Evolutionary conservation across 164 flowering plant species (phyloP).

Genomic region (Macadamia integrifolia): DNA sequence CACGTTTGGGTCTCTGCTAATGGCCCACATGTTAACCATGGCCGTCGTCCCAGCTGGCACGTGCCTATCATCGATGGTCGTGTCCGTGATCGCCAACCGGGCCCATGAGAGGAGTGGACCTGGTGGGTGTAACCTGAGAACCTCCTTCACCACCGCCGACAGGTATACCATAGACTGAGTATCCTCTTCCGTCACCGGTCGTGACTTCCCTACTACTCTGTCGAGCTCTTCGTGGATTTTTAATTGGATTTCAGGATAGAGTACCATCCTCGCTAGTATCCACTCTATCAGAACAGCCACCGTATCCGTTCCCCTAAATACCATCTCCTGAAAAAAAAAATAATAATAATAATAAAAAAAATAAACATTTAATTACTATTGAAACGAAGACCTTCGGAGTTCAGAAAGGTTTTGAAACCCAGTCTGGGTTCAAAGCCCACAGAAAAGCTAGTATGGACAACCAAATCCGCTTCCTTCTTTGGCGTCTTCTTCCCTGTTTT

Average conservation of each 20-base stretch:
- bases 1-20: conserved; percentile 44
- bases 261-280: conserved; percentile 28
- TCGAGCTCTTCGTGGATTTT: conserved; percentile 29
- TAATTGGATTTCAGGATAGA: conserved; percentile 23
- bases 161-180: conserved; percentile 32
- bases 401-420: too few species aligned
- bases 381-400: too few species aligned
- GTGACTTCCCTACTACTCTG: conserved; percentile 24
- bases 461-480: too few species aligned
- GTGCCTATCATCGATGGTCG: conserved; percentile 50
- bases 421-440: too few species aligned
- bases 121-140: conserved; percentile 50
- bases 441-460: too few species aligned
- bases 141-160: conserved; percentile 45
- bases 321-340: conserved; percentile 23
- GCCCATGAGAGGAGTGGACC: conserved; percentile 67
- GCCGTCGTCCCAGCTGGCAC: conserved; percentile 83
- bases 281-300: conserved; percentile 34
- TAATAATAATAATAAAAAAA: not conserved
- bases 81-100: conserved; percentile 47
- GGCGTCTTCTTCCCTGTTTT: too few species aligned
- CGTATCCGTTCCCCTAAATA: conserved; percentile 38
- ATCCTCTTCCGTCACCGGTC: conserved; percentile 36
- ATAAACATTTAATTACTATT: too few species aligned
- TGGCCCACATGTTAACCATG: conserved; percentile 95